phyloP scores from a whole-genome alignment of 2,329 filamentous ascomycete species.

The Arthrobotrys pseudoclavata region DNA sequence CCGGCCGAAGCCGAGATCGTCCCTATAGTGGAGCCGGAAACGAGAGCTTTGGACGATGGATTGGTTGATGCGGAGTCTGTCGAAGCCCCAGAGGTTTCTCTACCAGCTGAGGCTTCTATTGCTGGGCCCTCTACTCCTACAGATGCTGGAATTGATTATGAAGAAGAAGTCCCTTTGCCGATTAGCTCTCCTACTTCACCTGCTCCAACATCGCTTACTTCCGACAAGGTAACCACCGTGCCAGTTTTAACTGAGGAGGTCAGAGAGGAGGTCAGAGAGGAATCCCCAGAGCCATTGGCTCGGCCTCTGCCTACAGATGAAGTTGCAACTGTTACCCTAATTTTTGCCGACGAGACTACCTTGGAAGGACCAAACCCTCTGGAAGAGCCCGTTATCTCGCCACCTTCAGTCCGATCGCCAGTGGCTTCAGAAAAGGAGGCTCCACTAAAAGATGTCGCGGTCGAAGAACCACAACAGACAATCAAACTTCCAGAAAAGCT shows the following conservation, averaged over 20 bases:
- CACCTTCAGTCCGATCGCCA: constrained; percentile 4
- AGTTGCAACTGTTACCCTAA: not conserved
- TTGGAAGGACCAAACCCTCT: not conserved
- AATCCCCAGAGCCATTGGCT: not conserved
- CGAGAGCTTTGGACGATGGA: not conserved
- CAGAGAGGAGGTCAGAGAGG: not conserved
- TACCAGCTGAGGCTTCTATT: constrained; percentile 11
- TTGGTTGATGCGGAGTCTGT: not conserved
- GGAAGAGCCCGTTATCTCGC: not conserved
- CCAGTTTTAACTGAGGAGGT: not conserved
- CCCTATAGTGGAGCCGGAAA: not conserved
- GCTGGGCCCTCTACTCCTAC: constrained; percentile 1
- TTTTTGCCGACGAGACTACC: not conserved
- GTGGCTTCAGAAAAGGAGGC: constrained; percentile 1
- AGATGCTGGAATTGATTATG: not conserved
- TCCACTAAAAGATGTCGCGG: not conserved
- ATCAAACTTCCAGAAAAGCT: not conserved
- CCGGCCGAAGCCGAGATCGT: not conserved
- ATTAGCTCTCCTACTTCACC: constrained; percentile 39
- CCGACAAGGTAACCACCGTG: constrained; percentile 1
- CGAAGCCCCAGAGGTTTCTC: constrained; percentile 27
- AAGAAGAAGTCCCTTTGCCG: constrained; percentile 41
- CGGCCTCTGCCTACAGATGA: not conserved
- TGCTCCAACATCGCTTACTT: constrained; percentile 5
- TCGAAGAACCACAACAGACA: not conserved